Evolutionary conservation across 169 alveolate species (phyloP).

Genomic region (Eimeria maxima): DNA sequence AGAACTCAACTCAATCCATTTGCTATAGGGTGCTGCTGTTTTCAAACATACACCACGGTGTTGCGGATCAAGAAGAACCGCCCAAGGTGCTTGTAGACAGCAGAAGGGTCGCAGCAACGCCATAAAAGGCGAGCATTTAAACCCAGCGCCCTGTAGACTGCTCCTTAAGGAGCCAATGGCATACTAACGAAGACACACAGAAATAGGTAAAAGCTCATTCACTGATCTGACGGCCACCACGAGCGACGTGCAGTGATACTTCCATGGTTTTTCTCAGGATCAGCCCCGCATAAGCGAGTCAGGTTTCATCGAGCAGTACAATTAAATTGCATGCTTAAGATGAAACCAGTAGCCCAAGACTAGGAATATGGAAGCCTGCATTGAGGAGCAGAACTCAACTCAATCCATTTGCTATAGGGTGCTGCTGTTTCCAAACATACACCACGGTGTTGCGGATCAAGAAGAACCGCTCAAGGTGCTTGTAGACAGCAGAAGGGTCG

Average conservation of each 20-base stretch:
- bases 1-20: constrained; percentile 73
- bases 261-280: constrained; percentile 74
- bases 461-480: constrained; percentile 17
- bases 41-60: constrained; percentile 65
- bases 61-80: not conserved
- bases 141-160: constrained; percentile 54
- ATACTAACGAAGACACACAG: not conserved
- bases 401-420: constrained; percentile 62
- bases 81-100: constrained; percentile 34
- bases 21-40: constrained; percentile 73
- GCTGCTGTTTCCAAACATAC: constrained; percentile 79
- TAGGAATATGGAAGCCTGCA: constrained; percentile 80
- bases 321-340: not conserved
- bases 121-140: not conserved
- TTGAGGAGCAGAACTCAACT: constrained; percentile 71
- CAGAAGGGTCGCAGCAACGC: constrained; percentile 73
- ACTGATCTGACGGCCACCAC: not conserved
- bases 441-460: not conserved
- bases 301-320: not conserved
- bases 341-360: constrained; percentile 74
- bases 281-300: constrained; percentile 75
- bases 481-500: constrained; percentile 76
- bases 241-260: not conserved
- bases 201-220: not conserved
- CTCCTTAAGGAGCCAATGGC: too few relatives aligned